phyloP scores from a whole-genome alignment of 2,329 filamentous ascomycete species.

The Zalaria sp. region DNA sequence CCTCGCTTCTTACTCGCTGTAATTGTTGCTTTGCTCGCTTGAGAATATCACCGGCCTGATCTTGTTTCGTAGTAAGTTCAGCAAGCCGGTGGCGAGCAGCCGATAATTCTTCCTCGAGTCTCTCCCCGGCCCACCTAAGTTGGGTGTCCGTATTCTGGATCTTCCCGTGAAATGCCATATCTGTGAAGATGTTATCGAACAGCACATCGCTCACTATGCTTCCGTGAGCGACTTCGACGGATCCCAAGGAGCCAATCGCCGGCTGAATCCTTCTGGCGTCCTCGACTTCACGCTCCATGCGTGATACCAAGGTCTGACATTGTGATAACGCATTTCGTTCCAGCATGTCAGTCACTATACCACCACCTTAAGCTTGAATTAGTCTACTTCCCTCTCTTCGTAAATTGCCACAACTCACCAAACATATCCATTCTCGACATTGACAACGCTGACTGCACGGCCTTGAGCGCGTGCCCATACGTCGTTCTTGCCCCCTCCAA shows the following conservation, averaged over 20 bases:
- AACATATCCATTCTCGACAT: background rate
- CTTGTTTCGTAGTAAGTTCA: background rate
- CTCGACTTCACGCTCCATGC: constrained; percentile 20
- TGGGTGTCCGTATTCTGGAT: constrained; percentile 12
- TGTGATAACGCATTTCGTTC: constrained; percentile 37
- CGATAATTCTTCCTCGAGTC: background rate
- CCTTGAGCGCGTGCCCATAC: background rate
- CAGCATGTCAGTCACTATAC: constrained; percentile 36
- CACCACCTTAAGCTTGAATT: constrained; percentile 22
- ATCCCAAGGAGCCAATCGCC: constrained; percentile 8
- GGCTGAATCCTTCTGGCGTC: constrained; percentile 12
- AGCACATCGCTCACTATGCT: constrained; percentile 15
- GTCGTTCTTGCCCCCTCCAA: background rate
- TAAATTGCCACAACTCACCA: background rate
- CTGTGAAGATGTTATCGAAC: constrained; percentile 18
- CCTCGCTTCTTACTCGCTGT: background rate
- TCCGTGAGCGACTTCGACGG: constrained; percentile 14
- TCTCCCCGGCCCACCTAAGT: constrained; percentile 5
- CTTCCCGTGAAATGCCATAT: constrained; percentile 15
- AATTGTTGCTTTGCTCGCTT: background rate
- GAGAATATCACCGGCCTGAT: background rate
- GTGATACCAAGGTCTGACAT: constrained; percentile 29
- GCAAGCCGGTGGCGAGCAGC: background rate
- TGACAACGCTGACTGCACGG: background rate
- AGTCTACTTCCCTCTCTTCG: too few relatives aligned